Evolutionary conservation across 108 stramenopile genomes (phyloP), one percentile per base, ranked within the genome.

Genomic region (Tribonema minus): DNA sequence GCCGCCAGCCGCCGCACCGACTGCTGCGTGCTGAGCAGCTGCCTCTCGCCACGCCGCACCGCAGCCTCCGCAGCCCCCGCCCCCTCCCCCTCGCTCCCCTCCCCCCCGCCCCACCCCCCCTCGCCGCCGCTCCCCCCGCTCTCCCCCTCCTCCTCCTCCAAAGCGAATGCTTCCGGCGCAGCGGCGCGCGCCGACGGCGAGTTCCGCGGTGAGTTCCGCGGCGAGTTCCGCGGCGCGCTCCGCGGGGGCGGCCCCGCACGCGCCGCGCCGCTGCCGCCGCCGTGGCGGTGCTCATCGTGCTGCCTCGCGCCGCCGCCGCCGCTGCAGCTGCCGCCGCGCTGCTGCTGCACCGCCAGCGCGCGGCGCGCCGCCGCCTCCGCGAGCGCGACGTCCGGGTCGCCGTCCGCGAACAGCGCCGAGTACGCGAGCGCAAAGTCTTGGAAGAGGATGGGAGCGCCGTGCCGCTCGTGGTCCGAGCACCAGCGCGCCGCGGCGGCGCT

Each of bases 1-100:
- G 82, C 82, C 15, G 86, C 86, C 37, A 86, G 73, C 38, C 64
- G 39, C 7, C 34, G 58, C 5, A 74, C 72, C 61, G 72, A 74
- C 23, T 40, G 72, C 9, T 68, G 81, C 54, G 65, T 54, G 23
- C 76, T 30, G 68, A 80, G 68, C n/a, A 68, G 63, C 72, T 80
- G 73, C 27, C 26, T 27, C 2, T 74, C 31, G 1, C 29, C 28
- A 34, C 72, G 20, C 5, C 7, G 20, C 23, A 28, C 35, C 0
- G 2, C 1, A 0, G 3, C 70, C 2, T 67, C n/a, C 37, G 70
- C 2, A 31, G 1, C 1, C 67, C 3, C 40, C 69, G 7, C 33
- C 72, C 1, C 70, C 64, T 32, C 20, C 34, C 15, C 58, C 36
- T 26, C 29, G 6, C 65, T 20, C 29, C 26, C 61, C 9, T 6